Evolutionary conservation across 257 asterid genomes (phyloP).

Genomic region (Solanum verrucosum): DNA sequence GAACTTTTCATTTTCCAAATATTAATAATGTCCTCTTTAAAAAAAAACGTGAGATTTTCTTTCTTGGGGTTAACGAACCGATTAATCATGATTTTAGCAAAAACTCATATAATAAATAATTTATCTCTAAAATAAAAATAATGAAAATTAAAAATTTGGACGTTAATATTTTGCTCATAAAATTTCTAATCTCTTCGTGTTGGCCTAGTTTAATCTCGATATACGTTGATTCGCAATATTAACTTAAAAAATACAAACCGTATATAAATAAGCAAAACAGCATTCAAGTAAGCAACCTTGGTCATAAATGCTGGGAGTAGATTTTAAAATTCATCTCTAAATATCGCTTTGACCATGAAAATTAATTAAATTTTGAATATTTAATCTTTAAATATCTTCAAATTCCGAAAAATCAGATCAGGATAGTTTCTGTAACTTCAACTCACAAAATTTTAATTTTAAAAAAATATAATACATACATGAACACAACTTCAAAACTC

Average conservation of each 20-base stretch:
- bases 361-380: too few species aligned
- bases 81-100: background rate
- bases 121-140: background rate
- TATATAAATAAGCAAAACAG: background rate
- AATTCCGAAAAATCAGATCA: too few species aligned
- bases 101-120: background rate
- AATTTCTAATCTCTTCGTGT: background rate
- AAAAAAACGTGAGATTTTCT: too few species aligned
- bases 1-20: background rate
- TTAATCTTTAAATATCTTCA: background rate
- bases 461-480: too few species aligned
- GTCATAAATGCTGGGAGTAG: background rate
- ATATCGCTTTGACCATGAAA: too few species aligned
- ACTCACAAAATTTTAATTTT: too few species aligned
- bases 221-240: background rate
- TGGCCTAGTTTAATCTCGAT: background rate
- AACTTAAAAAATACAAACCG: background rate
- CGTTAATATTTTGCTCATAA: background rate
- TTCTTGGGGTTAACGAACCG: background rate
- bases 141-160: background rate
- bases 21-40: background rate
- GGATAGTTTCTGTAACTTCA: too few species aligned
- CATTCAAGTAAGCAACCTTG: background rate
- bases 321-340: background rate
- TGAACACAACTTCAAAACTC: background rate